phyloP scores from a whole-genome alignment of 2,329 filamentous ascomycete genomes.

The Exophiala sp. region DNA sequence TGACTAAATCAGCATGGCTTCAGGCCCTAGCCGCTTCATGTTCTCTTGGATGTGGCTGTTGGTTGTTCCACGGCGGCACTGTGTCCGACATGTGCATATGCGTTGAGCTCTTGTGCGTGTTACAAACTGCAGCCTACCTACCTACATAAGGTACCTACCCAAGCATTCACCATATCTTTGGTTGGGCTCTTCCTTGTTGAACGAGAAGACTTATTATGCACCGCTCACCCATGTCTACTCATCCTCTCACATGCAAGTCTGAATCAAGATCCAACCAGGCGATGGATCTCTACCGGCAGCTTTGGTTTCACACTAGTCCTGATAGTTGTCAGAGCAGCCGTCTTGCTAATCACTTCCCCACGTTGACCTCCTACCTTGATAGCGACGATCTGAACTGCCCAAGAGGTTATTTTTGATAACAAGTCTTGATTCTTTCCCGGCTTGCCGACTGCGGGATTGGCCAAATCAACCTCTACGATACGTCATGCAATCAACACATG shows the following conservation, averaged over 20 bases:
- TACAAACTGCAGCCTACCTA: too few species aligned
- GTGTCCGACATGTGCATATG: slow-evolving; percentile 5
- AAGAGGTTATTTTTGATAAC: background rate
- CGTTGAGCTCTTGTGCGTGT: too few species aligned
- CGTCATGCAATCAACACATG: slow-evolving; percentile 12
- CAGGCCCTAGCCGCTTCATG: slow-evolving; percentile 19
- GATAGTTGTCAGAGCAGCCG: slow-evolving; percentile 13
- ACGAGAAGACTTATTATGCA: background rate
- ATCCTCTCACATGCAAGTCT: background rate
- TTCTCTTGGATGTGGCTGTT: slow-evolving; percentile 18
- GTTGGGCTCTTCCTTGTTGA: background rate
- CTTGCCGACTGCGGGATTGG: background rate
- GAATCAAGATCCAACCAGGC: background rate
- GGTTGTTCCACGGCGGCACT: background rate
- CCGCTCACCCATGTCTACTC: background rate
- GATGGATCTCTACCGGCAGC: slow-evolving; percentile 8
- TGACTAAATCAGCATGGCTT: slow-evolving; percentile 17
- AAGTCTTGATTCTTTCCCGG: slow-evolving; percentile 1
- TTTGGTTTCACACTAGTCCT: slow-evolving; percentile 22
- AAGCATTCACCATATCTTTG: too few species aligned
- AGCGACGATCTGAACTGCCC: slow-evolving; percentile 7
- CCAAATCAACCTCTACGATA: slow-evolving; percentile 8
- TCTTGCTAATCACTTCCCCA: slow-evolving; percentile 12
- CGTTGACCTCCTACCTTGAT: slow-evolving; percentile 3
- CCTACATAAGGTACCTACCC: too few species aligned